These are phyloP conservation scores for Vaccinium macrocarpon DNA, from an alignment of 148 eudicot species.

Conservation along the genomic window DNA sequence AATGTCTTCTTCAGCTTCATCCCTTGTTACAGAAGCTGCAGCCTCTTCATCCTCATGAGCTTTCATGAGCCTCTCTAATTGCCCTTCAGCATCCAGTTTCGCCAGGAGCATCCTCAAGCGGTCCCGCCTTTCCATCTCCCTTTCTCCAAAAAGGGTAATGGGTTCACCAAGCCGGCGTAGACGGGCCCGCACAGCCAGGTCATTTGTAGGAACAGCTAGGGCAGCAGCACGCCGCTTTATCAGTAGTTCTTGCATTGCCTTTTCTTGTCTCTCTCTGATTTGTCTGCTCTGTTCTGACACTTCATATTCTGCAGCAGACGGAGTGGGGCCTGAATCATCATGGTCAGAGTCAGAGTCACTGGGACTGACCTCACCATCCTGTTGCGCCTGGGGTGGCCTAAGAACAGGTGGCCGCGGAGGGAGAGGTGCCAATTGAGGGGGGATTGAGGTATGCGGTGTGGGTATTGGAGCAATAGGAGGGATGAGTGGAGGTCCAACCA, in stretches of 20 bases:
- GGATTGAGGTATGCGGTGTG: slow-evolving; percentile 28
- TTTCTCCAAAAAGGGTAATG: slow-evolving; percentile 85
- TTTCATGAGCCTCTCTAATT: slow-evolving; percentile 84
- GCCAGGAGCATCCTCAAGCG: slow-evolving; percentile 86
- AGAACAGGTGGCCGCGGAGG: slow-evolving; percentile 56
- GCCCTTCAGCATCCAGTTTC: slow-evolving; percentile 85
- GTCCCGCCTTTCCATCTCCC: slow-evolving; percentile 97
- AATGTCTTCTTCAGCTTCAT: slow-evolving; percentile 61
- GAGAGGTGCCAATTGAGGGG: slow-evolving; percentile 67
- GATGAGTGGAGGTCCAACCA: slow-evolving; percentile 22
- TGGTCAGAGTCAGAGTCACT: slow-evolving; percentile 61
- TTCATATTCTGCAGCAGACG: slow-evolving; percentile 49
- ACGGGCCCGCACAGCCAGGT: slow-evolving; percentile 72
- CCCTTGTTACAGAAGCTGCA: slow-evolving; percentile 37
- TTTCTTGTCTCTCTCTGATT: slow-evolving; percentile 73
- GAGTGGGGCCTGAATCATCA: slow-evolving; percentile 42
- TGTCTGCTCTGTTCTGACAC: slow-evolving; percentile 78
- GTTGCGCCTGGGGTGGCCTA: slow-evolving; percentile 41
- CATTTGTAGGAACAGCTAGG: slow-evolving; percentile 89
- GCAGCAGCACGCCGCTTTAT: slow-evolving; percentile 94
- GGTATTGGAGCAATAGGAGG: slow-evolving; percentile 62
- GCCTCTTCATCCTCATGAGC: slow-evolving; percentile 90
- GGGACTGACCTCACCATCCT: slow-evolving; percentile 51
- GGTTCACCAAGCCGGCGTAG: slow-evolving; percentile 87
- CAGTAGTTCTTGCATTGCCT: slow-evolving; percentile 67